phyloP scores from a whole-genome alignment of 352 stramenopile genomes.

The Pythium rhizo-oryzae region DNA sequence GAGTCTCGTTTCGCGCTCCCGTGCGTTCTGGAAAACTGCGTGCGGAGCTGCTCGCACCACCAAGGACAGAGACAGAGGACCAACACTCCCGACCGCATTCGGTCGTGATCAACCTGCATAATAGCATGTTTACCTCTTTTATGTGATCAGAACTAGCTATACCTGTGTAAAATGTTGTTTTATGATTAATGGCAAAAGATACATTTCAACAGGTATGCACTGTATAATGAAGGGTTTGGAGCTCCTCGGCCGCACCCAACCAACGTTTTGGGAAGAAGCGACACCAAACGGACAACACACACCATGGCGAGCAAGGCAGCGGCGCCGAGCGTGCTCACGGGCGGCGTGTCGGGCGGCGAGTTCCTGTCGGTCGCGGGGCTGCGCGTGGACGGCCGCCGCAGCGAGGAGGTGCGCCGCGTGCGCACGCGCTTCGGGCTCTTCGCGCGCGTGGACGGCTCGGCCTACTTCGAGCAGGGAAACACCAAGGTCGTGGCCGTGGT shows the following conservation, averaged over 20 bases:
- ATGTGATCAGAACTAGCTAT: background rate
- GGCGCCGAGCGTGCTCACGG: slow-evolving; percentile 55
- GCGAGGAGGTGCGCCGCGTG: slow-evolving; percentile 83
- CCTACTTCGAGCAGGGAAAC: slow-evolving; percentile 89
- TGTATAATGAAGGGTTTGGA: background rate
- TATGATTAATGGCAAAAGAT: background rate
- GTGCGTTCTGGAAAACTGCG: slow-evolving; percentile 5
- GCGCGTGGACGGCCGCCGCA: slow-evolving; percentile 81
- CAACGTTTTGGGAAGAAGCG: background rate
- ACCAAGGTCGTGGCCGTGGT: slow-evolving; percentile 91
- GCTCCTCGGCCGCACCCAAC: slow-evolving; percentile 7
- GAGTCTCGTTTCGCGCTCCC: background rate
- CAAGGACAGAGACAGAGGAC: slow-evolving; percentile 2
- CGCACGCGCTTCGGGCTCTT: slow-evolving; percentile 86
- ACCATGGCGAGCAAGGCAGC: slow-evolving; percentile 66
- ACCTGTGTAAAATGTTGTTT: background rate
- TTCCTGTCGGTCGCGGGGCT: slow-evolving; percentile 86
- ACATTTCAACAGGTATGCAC: background rate
- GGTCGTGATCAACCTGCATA: background rate
- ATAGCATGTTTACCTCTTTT: background rate
- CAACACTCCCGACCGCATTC: slow-evolving; percentile 3
- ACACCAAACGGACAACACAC: background rate
- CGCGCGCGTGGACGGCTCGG: slow-evolving; percentile 84
- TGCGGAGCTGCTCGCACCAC: slow-evolving; percentile 7
- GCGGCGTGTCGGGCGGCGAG: slow-evolving; percentile 60